Evolutionary conservation across 2,329 filamentous ascomycete species (phyloP).

Genomic region (Fusarium nematophilum): DNA sequence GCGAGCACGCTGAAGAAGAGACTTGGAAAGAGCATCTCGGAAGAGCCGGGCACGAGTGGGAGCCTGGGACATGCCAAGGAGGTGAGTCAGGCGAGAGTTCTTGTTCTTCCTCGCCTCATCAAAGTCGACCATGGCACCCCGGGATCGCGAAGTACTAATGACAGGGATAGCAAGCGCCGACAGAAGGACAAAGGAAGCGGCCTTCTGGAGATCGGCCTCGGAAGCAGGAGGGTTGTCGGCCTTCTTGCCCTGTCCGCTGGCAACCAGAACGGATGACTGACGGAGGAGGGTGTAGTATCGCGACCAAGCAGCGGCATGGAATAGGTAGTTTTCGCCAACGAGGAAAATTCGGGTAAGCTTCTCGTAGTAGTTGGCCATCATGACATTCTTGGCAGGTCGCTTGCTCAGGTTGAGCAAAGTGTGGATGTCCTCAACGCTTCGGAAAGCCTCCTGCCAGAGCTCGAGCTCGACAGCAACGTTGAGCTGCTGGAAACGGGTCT

Average conservation of each 20-base stretch:
- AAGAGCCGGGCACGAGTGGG: slow-evolving; percentile 92
- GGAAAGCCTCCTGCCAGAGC: slow-evolving; percentile 99
- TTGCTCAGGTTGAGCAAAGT: slow-evolving; percentile 97
- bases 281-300: slow-evolving; percentile 97
- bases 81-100: slow-evolving; percentile 95
- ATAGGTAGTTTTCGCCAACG: slow-evolving; percentile 98
- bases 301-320: slow-evolving; percentile 98
- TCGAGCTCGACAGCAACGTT: slow-evolving; percentile 98
- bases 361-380: slow-evolving; percentile 99
- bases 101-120: slow-evolving; percentile 99
- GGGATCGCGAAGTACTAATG: slow-evolving; percentile 97
- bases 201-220: slow-evolving; percentile 91
- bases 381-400: slow-evolving; percentile 96
- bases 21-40: slow-evolving; percentile 95
- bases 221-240: slow-evolving; percentile 91
- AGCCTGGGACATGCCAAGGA: slow-evolving; percentile 90
- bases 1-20: slow-evolving; percentile 88
- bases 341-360: slow-evolving; percentile 99
- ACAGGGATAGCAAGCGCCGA: slow-evolving; percentile 98
- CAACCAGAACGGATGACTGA: slow-evolving; percentile 85
- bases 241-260: slow-evolving; percentile 89
- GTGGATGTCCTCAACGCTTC: slow-evolving; percentile 98
- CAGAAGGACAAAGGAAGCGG: slow-evolving; percentile 93
- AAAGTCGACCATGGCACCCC: slow-evolving; percentile 94
- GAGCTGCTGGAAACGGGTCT: slow-evolving; percentile 97